phyloP scores from a whole-genome alignment of 768 basidiomycete species.

The Phylloporus rhodoxanthus region DNA sequence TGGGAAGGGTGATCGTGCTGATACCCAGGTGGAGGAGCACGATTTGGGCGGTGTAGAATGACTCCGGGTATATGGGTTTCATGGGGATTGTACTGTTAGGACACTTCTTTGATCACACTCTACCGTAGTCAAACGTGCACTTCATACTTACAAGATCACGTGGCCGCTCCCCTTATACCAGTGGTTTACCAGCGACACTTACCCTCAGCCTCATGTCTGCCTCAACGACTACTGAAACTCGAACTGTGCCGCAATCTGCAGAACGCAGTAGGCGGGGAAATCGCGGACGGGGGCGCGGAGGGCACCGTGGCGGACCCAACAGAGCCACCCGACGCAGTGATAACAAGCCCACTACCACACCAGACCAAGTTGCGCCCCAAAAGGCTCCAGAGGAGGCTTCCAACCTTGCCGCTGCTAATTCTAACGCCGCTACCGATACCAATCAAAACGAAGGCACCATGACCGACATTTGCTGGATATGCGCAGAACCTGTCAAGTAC shows the following conservation, averaged over 20 bases:
- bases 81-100: neutral
- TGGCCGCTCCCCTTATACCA: neutral
- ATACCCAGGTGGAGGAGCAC: slow-evolving; percentile 2
- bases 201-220: slow-evolving; percentile 13
- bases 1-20: neutral
- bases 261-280: slow-evolving; percentile 13
- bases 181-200: neutral
- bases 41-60: slow-evolving; percentile 23
- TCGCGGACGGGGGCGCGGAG: slow-evolving; percentile 19
- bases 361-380: neutral
- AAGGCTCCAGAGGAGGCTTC: neutral
- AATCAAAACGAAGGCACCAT: slow-evolving; percentile 32
- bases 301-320: slow-evolving; percentile 3
- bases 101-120: neutral
- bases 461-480: slow-evolving; percentile 73
- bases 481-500: slow-evolving; percentile 90
- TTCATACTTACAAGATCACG: neutral
- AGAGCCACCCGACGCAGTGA: slow-evolving; percentile 4
- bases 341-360: neutral
- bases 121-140: neutral
- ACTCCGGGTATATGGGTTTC: neutral
- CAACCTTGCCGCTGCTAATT: neutral
- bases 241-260: neutral
- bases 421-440: neutral
- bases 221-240: slow-evolving; percentile 15